Percentiles rank a stretch among this genome's conserved stretches.
phyloP scores from a whole-genome alignment of 805 yeast species.

The Wickerhamiella shivajii region DNA sequence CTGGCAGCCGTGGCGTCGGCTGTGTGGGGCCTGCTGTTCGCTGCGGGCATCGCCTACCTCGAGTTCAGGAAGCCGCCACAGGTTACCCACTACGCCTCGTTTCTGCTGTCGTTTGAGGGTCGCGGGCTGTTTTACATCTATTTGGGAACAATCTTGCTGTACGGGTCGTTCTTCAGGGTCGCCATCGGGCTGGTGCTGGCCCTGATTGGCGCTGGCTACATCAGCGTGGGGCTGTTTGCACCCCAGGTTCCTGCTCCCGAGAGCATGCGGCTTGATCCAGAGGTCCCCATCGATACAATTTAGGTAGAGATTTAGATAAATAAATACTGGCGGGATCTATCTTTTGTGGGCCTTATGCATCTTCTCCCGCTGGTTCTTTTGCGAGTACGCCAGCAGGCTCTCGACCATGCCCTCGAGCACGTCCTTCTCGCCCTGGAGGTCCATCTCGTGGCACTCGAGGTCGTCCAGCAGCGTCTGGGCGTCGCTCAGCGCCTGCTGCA shows the following conservation, averaged over 20 bases:
- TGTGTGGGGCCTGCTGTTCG: slow-evolving; percentile 22
- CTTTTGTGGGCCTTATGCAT: slow-evolving; percentile 9
- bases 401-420: slow-evolving; percentile 81
- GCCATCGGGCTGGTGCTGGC: slow-evolving; percentile 41
- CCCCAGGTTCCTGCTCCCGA: slow-evolving; percentile 70
- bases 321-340: background rate
- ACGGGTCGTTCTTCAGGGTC: slow-evolving; percentile 40
- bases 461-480: slow-evolving; percentile 30
- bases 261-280: slow-evolving; percentile 48
- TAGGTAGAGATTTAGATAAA: slow-evolving; percentile 6
- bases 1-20: slow-evolving; percentile 9
- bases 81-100: slow-evolving; percentile 35
- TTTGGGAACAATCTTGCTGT: slow-evolving; percentile 35
- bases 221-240: slow-evolving; percentile 48
- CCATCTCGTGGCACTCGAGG: slow-evolving; percentile 39
- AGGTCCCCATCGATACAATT: slow-evolving; percentile 22
- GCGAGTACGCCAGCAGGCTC: slow-evolving; percentile 81
- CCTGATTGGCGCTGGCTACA: slow-evolving; percentile 39
- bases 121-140: slow-evolving; percentile 49
- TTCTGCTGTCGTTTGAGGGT: slow-evolving; percentile 51
- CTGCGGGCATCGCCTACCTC: slow-evolving; percentile 16
- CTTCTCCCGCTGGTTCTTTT: slow-evolving; percentile 24
- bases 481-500: slow-evolving; percentile 25
- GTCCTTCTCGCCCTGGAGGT: slow-evolving; percentile 46
- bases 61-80: slow-evolving; percentile 40